Evolutionary conservation across 2,329 filamentous ascomycete genomes (phyloP), one percentile per base, ranked within the genome.

Genomic region (Penicillium sclerotiorum): DNA sequence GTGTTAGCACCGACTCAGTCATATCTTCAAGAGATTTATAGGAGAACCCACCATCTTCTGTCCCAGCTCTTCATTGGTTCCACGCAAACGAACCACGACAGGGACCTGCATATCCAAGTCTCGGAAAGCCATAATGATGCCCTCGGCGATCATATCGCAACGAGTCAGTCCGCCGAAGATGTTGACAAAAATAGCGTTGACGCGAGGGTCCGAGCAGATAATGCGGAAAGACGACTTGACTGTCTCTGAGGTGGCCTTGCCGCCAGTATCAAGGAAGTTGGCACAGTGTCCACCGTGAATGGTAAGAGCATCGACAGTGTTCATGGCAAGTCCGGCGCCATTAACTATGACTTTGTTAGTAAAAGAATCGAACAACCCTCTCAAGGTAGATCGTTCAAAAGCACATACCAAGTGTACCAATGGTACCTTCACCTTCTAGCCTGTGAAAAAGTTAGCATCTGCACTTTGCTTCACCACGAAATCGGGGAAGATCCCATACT

Each of bases 261-360:
- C 91, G 22, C 92, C 91, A 0, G 89, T 95, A 67, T 96, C 91
- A 47, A 96, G 79, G 68, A 96, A 95, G 62, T 96, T 96, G 9
- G 89, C 84, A 20, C 86, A 86, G 27, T 77, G 72, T 2, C 89
- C 89, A 8, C 86, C 86, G 47, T 83, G 81, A 11, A 83, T 73
- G 2, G 81, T 77, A 1, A 96, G 81, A 0, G 88, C 87, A 67
- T 96, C 91, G 52, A 92, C 85, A 0, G 90, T 95, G 67, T 94
- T 94, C 88, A 96, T 94, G 0, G 90, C 90, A 1, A 96, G 80
- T 0, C 91, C 91, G 0, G 92, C 91, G 36, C 91, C 90, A 64
- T 96, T 96, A 56, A 95, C 90, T 56, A 56, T 45, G 4, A 20
- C 22, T 13, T 22, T 39, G 23, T 54, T 17, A 60, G 36, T 8